A percentile compares a stretch with the other conserved stretches of the same genome.
phyloP scores from a whole-genome alignment of 345 rosid species.

The Abelmoschus esculentus region DNA sequence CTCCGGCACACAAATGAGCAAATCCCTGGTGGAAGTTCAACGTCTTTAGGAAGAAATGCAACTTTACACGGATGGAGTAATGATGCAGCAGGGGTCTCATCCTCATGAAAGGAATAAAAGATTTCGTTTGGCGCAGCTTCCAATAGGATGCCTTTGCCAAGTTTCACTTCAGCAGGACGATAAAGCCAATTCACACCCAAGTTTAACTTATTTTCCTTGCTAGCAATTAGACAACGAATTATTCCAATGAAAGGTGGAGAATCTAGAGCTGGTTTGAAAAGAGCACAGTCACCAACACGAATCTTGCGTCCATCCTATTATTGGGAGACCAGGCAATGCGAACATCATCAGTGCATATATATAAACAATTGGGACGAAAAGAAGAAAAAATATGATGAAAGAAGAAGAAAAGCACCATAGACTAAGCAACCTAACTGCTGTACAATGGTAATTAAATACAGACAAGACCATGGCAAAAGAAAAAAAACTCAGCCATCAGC shows the following conservation, averaged over 20 bases:
- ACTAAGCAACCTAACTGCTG: neutral
- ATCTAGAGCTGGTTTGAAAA: conserved; percentile 72
- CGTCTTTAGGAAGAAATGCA: conserved; percentile 75
- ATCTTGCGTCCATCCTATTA: conserved; percentile 75
- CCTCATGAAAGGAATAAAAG: conserved; percentile 92
- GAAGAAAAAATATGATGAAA: too few relatives aligned
- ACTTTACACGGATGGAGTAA: conserved; percentile 95
- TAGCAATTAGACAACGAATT: conserved; percentile 45
- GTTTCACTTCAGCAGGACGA: conserved; percentile 72
- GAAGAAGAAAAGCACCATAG: too few relatives aligned
- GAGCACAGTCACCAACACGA: conserved; percentile 84
- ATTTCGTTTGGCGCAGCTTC: conserved; percentile 92
- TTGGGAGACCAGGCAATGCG: neutral
- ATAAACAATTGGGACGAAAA: too few relatives aligned
- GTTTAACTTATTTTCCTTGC: conserved; percentile 42
- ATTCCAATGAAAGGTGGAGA: conserved; percentile 89
- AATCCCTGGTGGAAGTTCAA: conserved; percentile 67
- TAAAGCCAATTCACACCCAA: conserved; percentile 84
- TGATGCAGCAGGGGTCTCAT: conserved; percentile 82
- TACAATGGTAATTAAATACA: too few relatives aligned
- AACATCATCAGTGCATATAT: neutral
- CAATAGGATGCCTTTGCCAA: conserved; percentile 74
- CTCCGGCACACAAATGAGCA: conserved; percentile 79
- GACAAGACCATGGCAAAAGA: too few relatives aligned
- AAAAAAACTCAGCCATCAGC: too few relatives aligned